Base-by-base conservation (phyloP, 805 yeast species). In the Yarrowia divulgata region DNA sequence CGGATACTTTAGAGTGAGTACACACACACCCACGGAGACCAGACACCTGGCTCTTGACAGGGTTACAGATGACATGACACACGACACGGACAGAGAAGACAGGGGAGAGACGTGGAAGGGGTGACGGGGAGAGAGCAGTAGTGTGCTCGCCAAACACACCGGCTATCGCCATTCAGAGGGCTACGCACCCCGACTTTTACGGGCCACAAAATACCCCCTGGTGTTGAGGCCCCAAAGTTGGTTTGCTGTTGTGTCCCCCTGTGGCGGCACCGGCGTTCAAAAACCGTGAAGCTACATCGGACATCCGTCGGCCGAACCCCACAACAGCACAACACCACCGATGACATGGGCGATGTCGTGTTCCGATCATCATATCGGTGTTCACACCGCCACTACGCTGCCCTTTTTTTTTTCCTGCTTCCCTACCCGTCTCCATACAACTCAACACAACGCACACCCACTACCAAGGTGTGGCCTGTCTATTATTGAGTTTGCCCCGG, bases 1-100 rank as follows among this genome's bases (percentile, higher is more conserved):
- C 55, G 98, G 98, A 14, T 94, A 90, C 79, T 90, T 94, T 81
- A 91, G 88, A 76, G 78, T 75, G 63, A 58, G 77, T 63, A 54
- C n/a, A 43, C n/a, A 19, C 10, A 39, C n/a, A 43, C n/a, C 13
- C 10, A 39, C 8, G 23, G 29, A 29, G 42, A 52, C 35, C 10
- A 9, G 29, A 23, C 29, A 23, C 29, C 29, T 5, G 52, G 18
- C 18, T 18, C 35, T 23, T 14, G 29, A n/a, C 29, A 29, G 55
- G 55, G 55, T 55, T 39, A 29, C 45, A 39, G 13, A 10, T 35
- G 60, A 54, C 45, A 37, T 29, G 55, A 19, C 49, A 45, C 32
- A 43, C 48, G 23, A 43, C 48, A 18, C 23, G 48, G 10, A 19
- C 18, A 18, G 49, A 18, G 49, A 5, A 18, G 23, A 43, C 45